A percentile compares a stretch with the other conserved stretches of the same genome.
Evolutionary conservation across 1,139 yeast species (phyloP).

Genomic region (Pichia sp.): DNA sequence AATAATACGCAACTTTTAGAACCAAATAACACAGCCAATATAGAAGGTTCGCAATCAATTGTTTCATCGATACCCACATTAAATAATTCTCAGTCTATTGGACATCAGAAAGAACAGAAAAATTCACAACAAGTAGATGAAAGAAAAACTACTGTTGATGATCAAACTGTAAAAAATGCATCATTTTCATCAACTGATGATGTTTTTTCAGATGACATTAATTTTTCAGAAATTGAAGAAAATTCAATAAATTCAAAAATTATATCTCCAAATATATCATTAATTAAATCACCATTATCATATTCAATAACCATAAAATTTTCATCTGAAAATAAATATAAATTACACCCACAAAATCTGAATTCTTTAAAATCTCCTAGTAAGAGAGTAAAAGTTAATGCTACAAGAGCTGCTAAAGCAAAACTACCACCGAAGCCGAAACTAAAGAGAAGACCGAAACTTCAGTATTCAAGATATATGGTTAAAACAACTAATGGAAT

Average conservation of each 20-base stretch:
- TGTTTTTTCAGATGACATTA: constrained; percentile 9
- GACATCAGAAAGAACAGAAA: no score
- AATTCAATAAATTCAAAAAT: not conserved
- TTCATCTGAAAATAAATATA: not conserved
- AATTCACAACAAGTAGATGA: no score
- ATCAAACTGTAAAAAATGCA: not conserved
- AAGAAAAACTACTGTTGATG: not conserved
- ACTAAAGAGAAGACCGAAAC: constrained; percentile 9
- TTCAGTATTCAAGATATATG: constrained; percentile 8
- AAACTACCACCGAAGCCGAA: not conserved
- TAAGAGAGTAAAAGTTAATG: not conserved
- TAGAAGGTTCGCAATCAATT: no score
- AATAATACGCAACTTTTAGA: no score
- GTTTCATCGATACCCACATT: no score
- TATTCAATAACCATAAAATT: not conserved
- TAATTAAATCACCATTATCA: not conserved
- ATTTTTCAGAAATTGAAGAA: constrained; percentile 6
- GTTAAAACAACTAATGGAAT: not conserved
- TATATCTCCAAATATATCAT: not conserved
- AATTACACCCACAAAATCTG: not conserved
- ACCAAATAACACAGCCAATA: no score
- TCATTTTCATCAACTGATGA: not conserved
- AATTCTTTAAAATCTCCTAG: not conserved
- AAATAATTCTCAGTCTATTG: no score
- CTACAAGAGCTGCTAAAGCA: not conserved